Percentiles rank a stretch among this genome's conserved stretches.
Evolutionary conservation across 2,329 filamentous ascomycete species (phyloP).

Genomic region (Ambrosiella cleistominuta): DNA sequence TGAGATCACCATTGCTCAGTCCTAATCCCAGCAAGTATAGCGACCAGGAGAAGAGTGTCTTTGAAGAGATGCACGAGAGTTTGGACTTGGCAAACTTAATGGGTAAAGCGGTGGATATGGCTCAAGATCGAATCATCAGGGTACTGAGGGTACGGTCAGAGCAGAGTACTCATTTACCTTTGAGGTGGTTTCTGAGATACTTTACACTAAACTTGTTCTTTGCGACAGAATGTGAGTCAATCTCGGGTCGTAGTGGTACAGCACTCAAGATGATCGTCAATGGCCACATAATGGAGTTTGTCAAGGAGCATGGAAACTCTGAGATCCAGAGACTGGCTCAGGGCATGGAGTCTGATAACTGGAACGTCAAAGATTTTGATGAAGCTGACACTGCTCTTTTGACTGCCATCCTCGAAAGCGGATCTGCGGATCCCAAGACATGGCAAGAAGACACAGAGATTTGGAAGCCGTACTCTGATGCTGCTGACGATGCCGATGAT

Average conservation of each 20-base stretch:
- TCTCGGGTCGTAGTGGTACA: conserved; percentile 61
- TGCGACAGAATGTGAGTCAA: conserved; percentile 70
- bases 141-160: conserved; percentile 61
- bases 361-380: conserved; percentile 60
- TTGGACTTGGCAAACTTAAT: conserved; percentile 63
- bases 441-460: conserved; percentile 48
- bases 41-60: conserved; percentile 29
- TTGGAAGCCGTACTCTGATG: conserved; percentile 31
- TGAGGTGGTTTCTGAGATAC: conserved; percentile 59
- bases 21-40: conserved; percentile 25
- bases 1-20: conserved; percentile 36
- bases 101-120: conserved; percentile 63
- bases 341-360: conserved; percentile 64
- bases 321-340: conserved; percentile 60
- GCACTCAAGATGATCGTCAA: conserved; percentile 65
- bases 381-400: conserved; percentile 43
- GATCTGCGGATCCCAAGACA: conserved; percentile 48
- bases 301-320: conserved; percentile 49
- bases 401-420: conserved; percentile 47
- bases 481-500: conserved; percentile 21
- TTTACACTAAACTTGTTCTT: conserved; percentile 70
- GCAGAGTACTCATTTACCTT: conserved; percentile 49
- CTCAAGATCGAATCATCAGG: conserved; percentile 60
- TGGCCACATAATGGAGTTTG: conserved; percentile 64
- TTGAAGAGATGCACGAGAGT: conserved; percentile 60